Percentiles rank a stretch among this genome's conserved stretches.
phyloP scores from a whole-genome alignment of 176 grass and related monocot genomes.

The Sorghum bicolor region Sorghum_bicolor_NCBIv3 NC_012870.2:64828001-64828500 shows the following conservation, averaged over 20 bases:
- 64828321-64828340: constrained; percentile 49
- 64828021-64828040: constrained; percentile 8
- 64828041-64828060: background rate
- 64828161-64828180: constrained; percentile 21
- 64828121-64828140: constrained; percentile 96
- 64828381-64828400: constrained; percentile 87
- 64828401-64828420: constrained; percentile 87
- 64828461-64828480: constrained; percentile 57
- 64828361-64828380: constrained; percentile 91
- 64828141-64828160: constrained; percentile 48
- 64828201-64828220: constrained; percentile 62
- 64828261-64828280: constrained; percentile 85
- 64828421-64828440: constrained; percentile 86
- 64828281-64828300: constrained; percentile 49
- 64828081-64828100: background rate
- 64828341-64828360: constrained; percentile 80
- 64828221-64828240: constrained; percentile 78
- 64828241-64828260: constrained; percentile 93
- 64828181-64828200: constrained; percentile 35
- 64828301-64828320: constrained; percentile 67
- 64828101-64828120: constrained; percentile 64
- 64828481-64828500: constrained; percentile 84
- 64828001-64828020: constrained; percentile 10
- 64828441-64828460: constrained; percentile 44
- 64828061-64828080: background rate